These are phyloP conservation scores for Boletus barrowsii DNA, from an alignment of 768 basidiomycete species.

Conservation along the genomic window DNA sequence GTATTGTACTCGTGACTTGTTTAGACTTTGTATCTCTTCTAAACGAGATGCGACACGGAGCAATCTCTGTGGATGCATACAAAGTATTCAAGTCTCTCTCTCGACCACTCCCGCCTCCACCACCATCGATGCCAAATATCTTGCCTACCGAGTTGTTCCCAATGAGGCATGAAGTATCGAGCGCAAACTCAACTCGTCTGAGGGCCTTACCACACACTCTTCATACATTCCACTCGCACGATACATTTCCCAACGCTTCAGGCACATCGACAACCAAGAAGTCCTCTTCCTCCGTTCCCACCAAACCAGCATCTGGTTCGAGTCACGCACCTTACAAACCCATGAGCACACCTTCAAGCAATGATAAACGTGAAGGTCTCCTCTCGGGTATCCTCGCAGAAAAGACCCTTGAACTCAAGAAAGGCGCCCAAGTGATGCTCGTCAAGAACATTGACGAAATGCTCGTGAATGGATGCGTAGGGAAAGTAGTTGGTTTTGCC, in stretches of 20 bases:
- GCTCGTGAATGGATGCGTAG: slow-evolving; percentile 71
- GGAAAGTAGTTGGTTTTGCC: slow-evolving; percentile 56
- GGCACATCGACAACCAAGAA: background rate
- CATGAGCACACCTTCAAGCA: slow-evolving; percentile 1
- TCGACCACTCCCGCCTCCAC: slow-evolving; percentile 23
- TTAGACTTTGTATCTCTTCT: slow-evolving; percentile 67
- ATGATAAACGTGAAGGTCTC: slow-evolving; percentile 48
- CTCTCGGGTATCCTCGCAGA: slow-evolving; percentile 64
- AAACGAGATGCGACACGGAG: slow-evolving; percentile 72
- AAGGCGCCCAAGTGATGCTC: slow-evolving; percentile 64
- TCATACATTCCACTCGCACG: slow-evolving; percentile 47
- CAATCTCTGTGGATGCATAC: slow-evolving; percentile 45
- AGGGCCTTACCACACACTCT: slow-evolving; percentile 41
- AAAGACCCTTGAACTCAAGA: slow-evolving; percentile 51
- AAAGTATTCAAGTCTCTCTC: slow-evolving; percentile 47
- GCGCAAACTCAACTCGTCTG: slow-evolving; percentile 57
- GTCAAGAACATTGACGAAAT: slow-evolving; percentile 61
- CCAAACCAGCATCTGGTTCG: background rate
- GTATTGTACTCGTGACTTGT: background rate
- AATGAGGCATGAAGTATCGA: slow-evolving; percentile 64
- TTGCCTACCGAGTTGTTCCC: slow-evolving; percentile 60
- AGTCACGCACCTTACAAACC: slow-evolving; percentile 33
- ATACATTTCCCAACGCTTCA: slow-evolving; percentile 36
- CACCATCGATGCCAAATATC: slow-evolving; percentile 29
- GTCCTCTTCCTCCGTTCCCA: background rate